Base-by-base conservation (phyloP, 805 yeast species). In the Lachancea fermentati region DNA sequence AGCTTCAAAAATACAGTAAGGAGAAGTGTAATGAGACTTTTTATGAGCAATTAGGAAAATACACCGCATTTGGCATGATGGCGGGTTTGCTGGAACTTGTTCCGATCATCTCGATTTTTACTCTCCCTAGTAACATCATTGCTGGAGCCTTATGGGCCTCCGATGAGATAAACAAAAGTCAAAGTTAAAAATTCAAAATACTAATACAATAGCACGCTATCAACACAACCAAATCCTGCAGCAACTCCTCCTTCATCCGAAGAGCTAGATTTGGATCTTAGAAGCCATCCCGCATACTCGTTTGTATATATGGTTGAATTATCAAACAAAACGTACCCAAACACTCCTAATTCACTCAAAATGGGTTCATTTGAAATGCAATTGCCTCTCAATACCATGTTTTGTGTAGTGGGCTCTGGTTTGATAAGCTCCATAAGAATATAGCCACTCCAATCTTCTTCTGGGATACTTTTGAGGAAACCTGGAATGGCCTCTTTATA, bases 221-320 rank as follows among this genome's bases (percentile, higher is more conserved):
- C 98, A 30, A 93, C 85, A 62, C 97, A 88, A 5, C 97, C 99
- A 64, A 85, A 91, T 1, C 99, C 99, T 12, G 98, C 98, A 16
- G 97, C 97, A 25, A 93, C 97, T 30, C 99, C 99, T 29, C 98
- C 98, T 67, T 93, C 99, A 62, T 93, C 81, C 39, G 95, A 83
- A 3, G 82, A 68, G 48, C 85, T 82, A 42, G 88, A 78, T 62
- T 93, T 93, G 0, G 96, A 84, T 65, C 98, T 78, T 51, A 93
- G 67, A 48, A 93, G 69, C 78, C 85, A 86, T 4, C 97, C 97
- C 1, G 88, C 78, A 47, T 75, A 75, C 30, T 76, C 76, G 60
- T 93, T 93, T 40, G 66, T 57, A 29, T 76, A 52, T 8, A 83
- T 66, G 26, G 74, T 81, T 7, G 68, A 56, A 45, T 79, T 81